Evolutionary conservation across 148 eudicot genomes (phyloP), one percentile per base, ranked within the genome.

Genomic region (Rhododendron ferrugineum): DNA sequence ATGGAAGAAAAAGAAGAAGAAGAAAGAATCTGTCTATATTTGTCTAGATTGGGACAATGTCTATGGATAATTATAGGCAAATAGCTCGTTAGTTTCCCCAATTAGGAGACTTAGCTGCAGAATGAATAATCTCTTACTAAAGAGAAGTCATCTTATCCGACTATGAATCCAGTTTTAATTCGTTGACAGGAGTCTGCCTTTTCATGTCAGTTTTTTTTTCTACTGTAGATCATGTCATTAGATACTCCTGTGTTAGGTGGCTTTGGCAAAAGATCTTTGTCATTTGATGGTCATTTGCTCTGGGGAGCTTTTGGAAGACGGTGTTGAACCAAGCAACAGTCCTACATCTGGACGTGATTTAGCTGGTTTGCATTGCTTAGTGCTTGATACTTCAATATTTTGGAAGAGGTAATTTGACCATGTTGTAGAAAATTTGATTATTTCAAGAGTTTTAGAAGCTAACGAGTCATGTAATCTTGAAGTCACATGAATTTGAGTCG

Each of bases 251-350:
- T 78, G 70, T 46, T 83, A 96, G 99, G 93, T 95, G 91, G 94
- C 96, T 83, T 89, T 97, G 92, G 94, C 96, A 37, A 94, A 92
- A 89, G 98, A 97, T 90, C 91, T 97, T 87, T 90, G 95, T 91
- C 95, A 93, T 89, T 86, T 95, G 86, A 88, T 89, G 86, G 90
- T 92, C 85, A 83, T 93, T 42, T 97, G 98, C 91, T 88, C 91
- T 60, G 98, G 98, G 79, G 91, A 92, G 85, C 84, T 93, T 54
- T 80, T 84, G 54, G 79, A 89, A 87, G 84, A 85, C 37, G 80
- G 83, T 30, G 82, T 84, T 86, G 89, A 89, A 85, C 47, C 87
- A 52, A 79, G 82, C 73, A 84, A 79, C 26, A 84, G 84, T 81
- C 88, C 87, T 64, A 74, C 85, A 40, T 81, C 93, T 87, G 88